Conservation (phyloP, 805 yeast species). For the Lipomyces sp. region DNA sequence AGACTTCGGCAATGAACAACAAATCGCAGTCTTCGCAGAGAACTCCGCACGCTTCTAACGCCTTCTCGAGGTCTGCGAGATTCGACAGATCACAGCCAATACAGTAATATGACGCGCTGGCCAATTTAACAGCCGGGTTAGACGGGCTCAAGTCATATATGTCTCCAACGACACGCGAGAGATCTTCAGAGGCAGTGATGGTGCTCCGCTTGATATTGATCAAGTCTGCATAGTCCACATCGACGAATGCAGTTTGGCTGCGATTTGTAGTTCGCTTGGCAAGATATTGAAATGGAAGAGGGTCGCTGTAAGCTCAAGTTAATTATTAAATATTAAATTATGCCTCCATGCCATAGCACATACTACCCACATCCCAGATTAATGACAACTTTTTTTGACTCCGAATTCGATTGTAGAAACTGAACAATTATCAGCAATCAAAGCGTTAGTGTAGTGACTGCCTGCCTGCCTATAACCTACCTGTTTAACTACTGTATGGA, state of each 20-base stretch:
- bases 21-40: conserved; percentile 31
- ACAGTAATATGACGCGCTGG: conserved; percentile 57
- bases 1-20: conserved; percentile 79
- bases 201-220: conserved; percentile 59
- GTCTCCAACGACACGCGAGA: conserved; percentile 40
- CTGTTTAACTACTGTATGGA: conserved; percentile 56
- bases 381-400: conserved; percentile 51
- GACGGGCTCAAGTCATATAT: background rate
- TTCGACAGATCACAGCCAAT: conserved; percentile 69
- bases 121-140: conserved; percentile 36
- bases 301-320: conserved; percentile 48
- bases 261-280: conserved; percentile 42
- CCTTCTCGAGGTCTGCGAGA: conserved; percentile 46
- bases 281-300: conserved; percentile 59
- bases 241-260: conserved; percentile 58
- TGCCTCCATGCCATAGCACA: conserved; percentile 41
- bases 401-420: conserved; percentile 29
- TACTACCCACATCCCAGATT: conserved; percentile 79
- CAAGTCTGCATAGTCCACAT: conserved; percentile 76
- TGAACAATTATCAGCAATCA: background rate
- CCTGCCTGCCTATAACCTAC: conserved; percentile 43
- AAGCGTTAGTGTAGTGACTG: background rate
- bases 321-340: conserved; percentile 25
- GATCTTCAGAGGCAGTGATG: conserved; percentile 56
- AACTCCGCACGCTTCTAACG: conserved; percentile 36